Base-by-base conservation (phyloP, 176 grass and related monocot genomes). In the Musa itinerans region DNA sequence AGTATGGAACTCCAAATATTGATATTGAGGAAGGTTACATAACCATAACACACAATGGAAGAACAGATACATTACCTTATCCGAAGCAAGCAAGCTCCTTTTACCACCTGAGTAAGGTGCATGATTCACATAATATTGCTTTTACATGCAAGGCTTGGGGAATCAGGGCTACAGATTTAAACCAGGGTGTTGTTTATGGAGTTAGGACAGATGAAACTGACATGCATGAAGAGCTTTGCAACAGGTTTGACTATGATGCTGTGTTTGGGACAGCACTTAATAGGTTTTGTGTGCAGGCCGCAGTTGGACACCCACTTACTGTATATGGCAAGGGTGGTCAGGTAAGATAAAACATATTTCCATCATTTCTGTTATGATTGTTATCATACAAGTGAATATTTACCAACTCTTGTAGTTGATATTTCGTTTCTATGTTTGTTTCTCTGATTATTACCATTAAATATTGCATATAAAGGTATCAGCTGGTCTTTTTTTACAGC, bases 131-230 rank as follows among this genome's bases (percentile, higher is more conserved):
- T 78, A 97, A 97, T 78, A 97, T 97, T 65, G 90, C 87, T 72
- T 97, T 97, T 93, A 92, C 85, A 21, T 92, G 93, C 83, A 92
- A 89, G 72, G 93, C 90, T 48, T 97, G 93, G 93, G 90, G 93
- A 27, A 88, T 97, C 81, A 88, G 88, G 76, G 93, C 90, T 52
- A 97, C 93, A 65, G 93, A 97, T 87, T 83, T 97, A 62, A 97
- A 97, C 68, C 93, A 97, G 76, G 90, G 93, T 19, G 93, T 97
- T 43, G 34, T 97, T 56, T 97, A 93, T 74, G 93, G 93, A 53
- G 74, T 97, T 65, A 81, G 83, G 70, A 93, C 90, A 10, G 86
- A 97, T 81, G 93, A 97, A 83, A 97, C 93, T 56, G 93, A 87
- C 10, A 85, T 97, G 93, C 93, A 93, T 59, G 87, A 93, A 74